Conservation (phyloP, 441 rosid genomes). For the Rhodomyrtus psidioides region DNA sequence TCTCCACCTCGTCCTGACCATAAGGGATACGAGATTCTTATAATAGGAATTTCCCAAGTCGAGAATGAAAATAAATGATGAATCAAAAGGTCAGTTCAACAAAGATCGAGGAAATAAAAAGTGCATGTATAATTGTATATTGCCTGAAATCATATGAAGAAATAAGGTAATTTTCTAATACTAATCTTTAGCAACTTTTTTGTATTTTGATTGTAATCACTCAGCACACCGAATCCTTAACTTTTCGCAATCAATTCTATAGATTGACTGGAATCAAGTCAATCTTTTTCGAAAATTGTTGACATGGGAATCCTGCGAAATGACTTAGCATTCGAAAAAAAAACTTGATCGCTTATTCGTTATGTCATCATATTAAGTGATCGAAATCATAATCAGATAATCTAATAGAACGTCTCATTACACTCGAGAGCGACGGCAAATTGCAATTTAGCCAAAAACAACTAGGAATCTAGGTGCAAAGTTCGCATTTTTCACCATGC, state of each 20-base stretch:
- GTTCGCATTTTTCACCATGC: neutral
- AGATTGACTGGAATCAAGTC: neutral
- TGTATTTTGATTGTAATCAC: neutral
- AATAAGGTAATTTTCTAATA: neutral
- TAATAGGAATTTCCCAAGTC: neutral
- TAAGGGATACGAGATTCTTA: neutral
- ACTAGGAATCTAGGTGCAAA: neutral
- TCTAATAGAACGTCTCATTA: neutral
- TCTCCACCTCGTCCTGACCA: neutral
- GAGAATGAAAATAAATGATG: neutral
- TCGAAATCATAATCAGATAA: neutral
- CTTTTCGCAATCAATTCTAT: neutral
- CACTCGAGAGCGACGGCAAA: neutral
- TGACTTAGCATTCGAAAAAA: neutral
- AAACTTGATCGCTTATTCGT: too few species aligned
- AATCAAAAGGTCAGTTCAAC: neutral
- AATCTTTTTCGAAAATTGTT: too few species aligned
- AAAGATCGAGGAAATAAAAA: neutral
- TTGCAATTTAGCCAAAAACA: neutral
- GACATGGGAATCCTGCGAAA: neutral
- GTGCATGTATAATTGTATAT: neutral
- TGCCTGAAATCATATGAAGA: neutral
- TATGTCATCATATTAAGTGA: rapidly evolving
- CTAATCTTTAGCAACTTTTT: neutral
- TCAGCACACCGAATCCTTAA: neutral